These are phyloP conservation scores for Musa beccarii DNA, from an alignment of 176 grass and related monocot species.

Conservation along the genomic window DNA sequence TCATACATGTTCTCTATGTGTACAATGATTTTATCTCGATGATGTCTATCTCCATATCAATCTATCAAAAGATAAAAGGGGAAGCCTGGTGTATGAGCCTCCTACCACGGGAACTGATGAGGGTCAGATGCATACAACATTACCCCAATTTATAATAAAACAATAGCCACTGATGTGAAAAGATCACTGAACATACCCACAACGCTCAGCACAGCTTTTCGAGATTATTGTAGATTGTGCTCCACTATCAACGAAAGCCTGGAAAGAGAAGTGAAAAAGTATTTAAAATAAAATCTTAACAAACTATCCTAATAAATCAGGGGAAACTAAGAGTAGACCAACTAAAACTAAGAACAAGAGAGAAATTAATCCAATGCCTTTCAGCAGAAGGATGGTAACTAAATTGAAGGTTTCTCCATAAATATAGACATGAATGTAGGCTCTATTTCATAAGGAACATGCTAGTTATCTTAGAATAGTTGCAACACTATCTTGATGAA, in stretches of 20 bases:
- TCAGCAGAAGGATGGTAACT: not conserved
- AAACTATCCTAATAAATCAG: constrained; percentile 3
- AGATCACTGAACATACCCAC: constrained; percentile 50
- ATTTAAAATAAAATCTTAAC: constrained; percentile 20
- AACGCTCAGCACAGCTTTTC: constrained; percentile 90
- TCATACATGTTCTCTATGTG: no score
- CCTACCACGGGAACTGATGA: no score
- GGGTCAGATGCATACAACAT: no score
- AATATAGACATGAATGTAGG: not conserved
- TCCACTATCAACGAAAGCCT: constrained; percentile 99
- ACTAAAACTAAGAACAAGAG: not conserved
- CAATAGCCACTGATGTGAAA: constrained; percentile 15
- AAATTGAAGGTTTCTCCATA: not conserved
- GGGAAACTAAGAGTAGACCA: not conserved
- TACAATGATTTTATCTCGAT: no score
- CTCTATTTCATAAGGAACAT: not conserved
- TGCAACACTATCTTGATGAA: no score
- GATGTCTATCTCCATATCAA: no score
- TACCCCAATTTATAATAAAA: not conserved
- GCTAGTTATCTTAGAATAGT: no score
- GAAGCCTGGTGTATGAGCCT: no score
- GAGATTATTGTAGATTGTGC: constrained; percentile 98
- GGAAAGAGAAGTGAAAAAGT: constrained; percentile 28
- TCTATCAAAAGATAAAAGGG: no score
- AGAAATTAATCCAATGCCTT: not conserved